Evolutionary conservation across 768 basidiomycete genomes (phyloP).

Genomic region (Mycena epipterygia): DNA sequence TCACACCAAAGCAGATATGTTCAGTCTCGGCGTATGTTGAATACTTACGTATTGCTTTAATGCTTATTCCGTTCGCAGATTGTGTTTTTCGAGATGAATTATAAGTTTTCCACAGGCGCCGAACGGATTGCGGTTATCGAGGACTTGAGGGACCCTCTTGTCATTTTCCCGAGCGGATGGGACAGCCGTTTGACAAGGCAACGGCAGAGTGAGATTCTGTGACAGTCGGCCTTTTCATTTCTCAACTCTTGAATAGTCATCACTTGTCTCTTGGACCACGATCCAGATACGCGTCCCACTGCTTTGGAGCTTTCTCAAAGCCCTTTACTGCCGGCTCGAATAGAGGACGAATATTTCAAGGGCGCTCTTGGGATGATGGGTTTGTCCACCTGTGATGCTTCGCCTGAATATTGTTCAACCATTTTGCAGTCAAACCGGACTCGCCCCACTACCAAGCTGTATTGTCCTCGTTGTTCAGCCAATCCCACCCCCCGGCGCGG

Average conservation of each 20-base stretch:
- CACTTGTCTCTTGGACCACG: slow-evolving; percentile 83
- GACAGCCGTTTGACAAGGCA: slow-evolving; percentile 70
- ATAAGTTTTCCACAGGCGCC: slow-evolving; percentile 81
- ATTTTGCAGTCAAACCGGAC: slow-evolving; percentile 74
- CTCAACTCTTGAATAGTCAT: slow-evolving; percentile 68
- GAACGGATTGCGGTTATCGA: slow-evolving; percentile 90
- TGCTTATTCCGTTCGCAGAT: slow-evolving; percentile 62
- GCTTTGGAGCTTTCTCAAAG: slow-evolving; percentile 90
- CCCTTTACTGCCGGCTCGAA: slow-evolving; percentile 75
- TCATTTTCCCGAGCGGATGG: slow-evolving; percentile 87
- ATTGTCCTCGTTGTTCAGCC: slow-evolving; percentile 83
- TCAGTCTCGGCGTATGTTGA: slow-evolving; percentile 85
- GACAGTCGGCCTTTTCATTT: not conserved
- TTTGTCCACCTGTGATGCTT: slow-evolving; percentile 46
- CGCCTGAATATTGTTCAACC: not conserved
- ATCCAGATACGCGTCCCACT: slow-evolving; percentile 81
- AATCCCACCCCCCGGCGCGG: slow-evolving; percentile 73
- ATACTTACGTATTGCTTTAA: not conserved
- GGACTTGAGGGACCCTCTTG: slow-evolving; percentile 76
- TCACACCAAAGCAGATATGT: slow-evolving; percentile 94
- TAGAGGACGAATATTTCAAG: slow-evolving; percentile 91
- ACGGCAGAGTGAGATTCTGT: slow-evolving; percentile 70
- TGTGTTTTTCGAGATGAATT: slow-evolving; percentile 99
- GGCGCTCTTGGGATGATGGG: slow-evolving; percentile 83
- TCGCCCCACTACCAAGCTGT: slow-evolving; percentile 87